Percentiles rank a stretch among this genome's conserved stretches.
These are phyloP conservation scores for Harrya chromipes DNA, from an alignment of 768 basidiomycete genomes.

Conservation along the genomic window DNA sequence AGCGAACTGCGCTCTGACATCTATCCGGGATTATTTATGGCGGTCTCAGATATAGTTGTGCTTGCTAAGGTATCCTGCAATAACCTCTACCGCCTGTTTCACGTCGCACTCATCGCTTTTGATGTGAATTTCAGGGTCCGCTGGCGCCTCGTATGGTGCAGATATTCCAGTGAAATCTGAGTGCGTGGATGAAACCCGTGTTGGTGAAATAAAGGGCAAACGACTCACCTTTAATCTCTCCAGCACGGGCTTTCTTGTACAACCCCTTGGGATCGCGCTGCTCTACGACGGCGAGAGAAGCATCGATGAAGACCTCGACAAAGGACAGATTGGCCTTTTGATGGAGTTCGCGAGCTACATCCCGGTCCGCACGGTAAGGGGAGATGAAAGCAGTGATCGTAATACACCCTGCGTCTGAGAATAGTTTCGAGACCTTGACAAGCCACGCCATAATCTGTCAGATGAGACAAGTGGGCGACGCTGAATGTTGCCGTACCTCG, in stretches of 20 bases:
- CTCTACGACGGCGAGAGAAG: constrained; percentile 85
- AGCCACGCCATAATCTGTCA: constrained; percentile 1
- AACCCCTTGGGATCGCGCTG: constrained; percentile 94
- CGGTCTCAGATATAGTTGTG: constrained; percentile 52
- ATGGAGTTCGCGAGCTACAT: constrained; percentile 80
- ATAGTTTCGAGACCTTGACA: constrained; percentile 85
- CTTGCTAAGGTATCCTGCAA: constrained; percentile 73
- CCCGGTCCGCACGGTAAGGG: constrained; percentile 88
- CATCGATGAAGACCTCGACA: constrained; percentile 94
- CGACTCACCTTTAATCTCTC: constrained; percentile 86
- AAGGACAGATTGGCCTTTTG: constrained; percentile 71
- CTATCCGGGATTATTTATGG: constrained; percentile 18
- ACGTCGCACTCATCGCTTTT: constrained; percentile 81
- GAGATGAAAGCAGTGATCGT: constrained; percentile 97
- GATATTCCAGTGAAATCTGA: constrained; percentile 97
- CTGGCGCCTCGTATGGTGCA: constrained; percentile 92
- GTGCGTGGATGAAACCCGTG: constrained; percentile 5
- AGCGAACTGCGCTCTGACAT: constrained; percentile 6
- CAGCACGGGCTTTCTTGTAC: constrained; percentile 94
- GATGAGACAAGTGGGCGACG: constrained; percentile 7
- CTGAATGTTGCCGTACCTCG: constrained; percentile 54
- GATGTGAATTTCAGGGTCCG: constrained; percentile 86
- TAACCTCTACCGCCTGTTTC: constrained; percentile 69
- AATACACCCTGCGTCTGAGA: constrained; percentile 84
- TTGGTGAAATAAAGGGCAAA: not conserved